Evolutionary conservation across 2,329 filamentous ascomycete genomes (phyloP).

Genomic region (Tolypocladium nubicola): DNA sequence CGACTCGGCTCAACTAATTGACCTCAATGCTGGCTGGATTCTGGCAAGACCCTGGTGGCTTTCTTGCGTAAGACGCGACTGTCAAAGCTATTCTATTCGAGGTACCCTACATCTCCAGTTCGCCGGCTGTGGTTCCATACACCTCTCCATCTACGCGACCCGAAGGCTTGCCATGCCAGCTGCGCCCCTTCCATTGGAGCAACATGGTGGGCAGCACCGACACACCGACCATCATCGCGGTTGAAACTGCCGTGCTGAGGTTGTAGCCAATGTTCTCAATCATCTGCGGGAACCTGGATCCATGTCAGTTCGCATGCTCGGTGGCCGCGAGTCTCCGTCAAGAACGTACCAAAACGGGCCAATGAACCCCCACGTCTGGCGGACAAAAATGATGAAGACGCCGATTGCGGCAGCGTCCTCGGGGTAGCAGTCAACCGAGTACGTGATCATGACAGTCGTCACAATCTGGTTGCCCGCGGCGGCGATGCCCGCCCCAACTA

Average conservation of each 20-base stretch:
- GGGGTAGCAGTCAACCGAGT: constrained; percentile 46
- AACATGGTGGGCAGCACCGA: constrained; percentile 2
- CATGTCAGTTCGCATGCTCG: background rate
- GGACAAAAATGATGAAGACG: constrained; percentile 46
- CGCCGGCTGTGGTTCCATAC: too few relatives aligned
- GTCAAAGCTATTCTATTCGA: background rate
- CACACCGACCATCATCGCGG: constrained; percentile 1
- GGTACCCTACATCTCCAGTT: background rate
- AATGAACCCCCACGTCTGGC: constrained; percentile 43
- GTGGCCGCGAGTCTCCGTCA: background rate
- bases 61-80: background rate
- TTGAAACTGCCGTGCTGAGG: background rate
- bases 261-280: constrained; percentile 1
- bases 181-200: constrained; percentile 1
- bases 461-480: constrained; percentile 49
- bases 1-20: background rate
- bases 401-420: constrained; percentile 42
- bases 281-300: constrained; percentile 4
- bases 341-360: constrained; percentile 17
- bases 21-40: background rate
- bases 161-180: background rate
- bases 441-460: constrained; percentile 49
- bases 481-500: constrained; percentile 40
- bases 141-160: too few relatives aligned
- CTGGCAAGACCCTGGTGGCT: background rate